A percentile compares a stretch with the other conserved stretches of the same genome.
Evolutionary conservation across 495 filamentous ascomycete genomes (phyloP).

Genomic region (Hyphodiscus hymeniophilus): DNA sequence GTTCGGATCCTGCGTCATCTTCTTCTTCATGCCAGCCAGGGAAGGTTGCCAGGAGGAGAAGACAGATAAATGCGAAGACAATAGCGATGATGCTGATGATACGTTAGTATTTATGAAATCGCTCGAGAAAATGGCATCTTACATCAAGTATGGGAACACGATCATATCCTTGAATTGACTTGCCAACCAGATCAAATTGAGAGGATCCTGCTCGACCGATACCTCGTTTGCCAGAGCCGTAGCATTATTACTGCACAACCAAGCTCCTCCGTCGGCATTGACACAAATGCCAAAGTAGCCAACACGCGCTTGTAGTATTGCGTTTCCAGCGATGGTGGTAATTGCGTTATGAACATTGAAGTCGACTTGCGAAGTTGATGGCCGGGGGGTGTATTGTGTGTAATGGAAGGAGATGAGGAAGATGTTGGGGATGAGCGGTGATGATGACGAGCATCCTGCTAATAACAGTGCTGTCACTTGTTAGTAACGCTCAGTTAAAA

Average conservation of each 20-base stretch:
- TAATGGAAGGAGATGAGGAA: slow-evolving; percentile 76
- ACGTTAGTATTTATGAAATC: slow-evolving; percentile 8
- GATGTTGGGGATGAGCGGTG: slow-evolving; percentile 66
- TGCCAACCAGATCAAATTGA: slow-evolving; percentile 75
- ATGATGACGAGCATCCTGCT: slow-evolving; percentile 71
- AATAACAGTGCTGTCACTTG: slow-evolving; percentile 57
- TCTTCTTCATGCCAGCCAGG: slow-evolving; percentile 74
- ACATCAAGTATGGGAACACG: slow-evolving; percentile 73
- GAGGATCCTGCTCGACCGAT: slow-evolving; percentile 61
- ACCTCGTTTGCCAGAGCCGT: slow-evolving; percentile 63
- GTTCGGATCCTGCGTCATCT: slow-evolving; percentile 54
- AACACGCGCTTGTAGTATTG: slow-evolving; percentile 59
- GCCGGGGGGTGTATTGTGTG: slow-evolving; percentile 54
- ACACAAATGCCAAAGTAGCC: slow-evolving; percentile 70
- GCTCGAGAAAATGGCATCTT: slow-evolving; percentile 20
- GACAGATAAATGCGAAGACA: slow-evolving; percentile 68
- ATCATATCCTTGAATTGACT: slow-evolving; percentile 74
- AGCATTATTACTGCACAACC: slow-evolving; percentile 72
- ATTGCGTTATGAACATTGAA: slow-evolving; percentile 73
- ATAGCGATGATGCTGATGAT: slow-evolving; percentile 65
- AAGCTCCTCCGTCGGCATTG: slow-evolving; percentile 60
- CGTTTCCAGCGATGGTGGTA: slow-evolving; percentile 60
- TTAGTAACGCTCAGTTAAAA: slow-evolving; percentile 4
- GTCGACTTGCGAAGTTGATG: slow-evolving; percentile 70
- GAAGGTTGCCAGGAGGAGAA: slow-evolving; percentile 71